Evolutionary conservation across 768 basidiomycete species (phyloP).

Genomic region (Russula earlei): DNA sequence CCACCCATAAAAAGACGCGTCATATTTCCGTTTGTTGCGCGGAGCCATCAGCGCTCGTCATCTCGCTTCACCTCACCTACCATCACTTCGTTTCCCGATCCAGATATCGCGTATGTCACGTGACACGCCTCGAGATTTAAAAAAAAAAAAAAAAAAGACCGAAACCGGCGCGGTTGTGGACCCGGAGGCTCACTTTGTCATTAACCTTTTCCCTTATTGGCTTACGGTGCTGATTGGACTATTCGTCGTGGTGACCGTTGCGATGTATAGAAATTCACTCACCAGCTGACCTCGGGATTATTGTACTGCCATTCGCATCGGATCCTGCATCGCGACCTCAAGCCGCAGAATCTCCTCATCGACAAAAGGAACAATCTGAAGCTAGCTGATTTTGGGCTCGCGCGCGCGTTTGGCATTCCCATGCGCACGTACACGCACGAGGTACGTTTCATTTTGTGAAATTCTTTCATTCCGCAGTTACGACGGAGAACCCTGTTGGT

Average conservation of each 20-base stretch:
- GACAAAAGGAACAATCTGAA: conserved; percentile 43
- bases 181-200: background rate
- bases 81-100: conserved; percentile 16
- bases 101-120: conserved; percentile 20
- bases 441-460: conserved; percentile 37
- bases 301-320: conserved; percentile 52
- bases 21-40: conserved; percentile 15
- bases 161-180: background rate
- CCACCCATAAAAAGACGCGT: conserved; percentile 23
- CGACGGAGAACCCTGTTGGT: background rate
- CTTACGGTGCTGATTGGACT: background rate
- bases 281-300: conserved; percentile 84
- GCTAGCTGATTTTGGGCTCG: conserved; percentile 49
- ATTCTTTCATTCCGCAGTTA: background rate
- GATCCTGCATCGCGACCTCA: conserved; percentile 49
- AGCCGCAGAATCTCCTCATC: conserved; percentile 48
- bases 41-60: conserved; percentile 23
- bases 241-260: background rate
- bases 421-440: conserved; percentile 99
- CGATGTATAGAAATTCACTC: conserved; percentile 78
- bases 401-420: conserved; percentile 83
- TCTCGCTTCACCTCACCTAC: background rate
- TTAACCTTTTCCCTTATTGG: background rate
- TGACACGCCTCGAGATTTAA: background rate
- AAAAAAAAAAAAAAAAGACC: no score